Evolutionary conservation across 73 alveolate genomes (phyloP).

Genomic region (Tetrahymena thermophila): DNA sequence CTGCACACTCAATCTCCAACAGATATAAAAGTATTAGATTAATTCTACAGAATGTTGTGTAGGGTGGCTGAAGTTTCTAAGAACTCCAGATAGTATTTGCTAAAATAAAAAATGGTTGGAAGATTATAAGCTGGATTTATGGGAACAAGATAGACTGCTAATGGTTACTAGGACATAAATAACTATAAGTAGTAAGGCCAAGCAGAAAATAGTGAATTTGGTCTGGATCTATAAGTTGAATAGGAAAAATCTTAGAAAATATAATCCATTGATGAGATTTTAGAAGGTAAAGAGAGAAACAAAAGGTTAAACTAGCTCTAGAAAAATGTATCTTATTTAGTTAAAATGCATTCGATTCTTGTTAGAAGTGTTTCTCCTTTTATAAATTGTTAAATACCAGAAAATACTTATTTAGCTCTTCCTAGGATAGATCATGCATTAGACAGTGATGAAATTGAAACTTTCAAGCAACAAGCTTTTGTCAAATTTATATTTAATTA

Average conservation of each 20-base stretch:
- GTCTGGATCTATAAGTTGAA: background rate
- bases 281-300: background rate
- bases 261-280: background rate
- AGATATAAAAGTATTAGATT: background rate
- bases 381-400: background rate
- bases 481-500: background rate
- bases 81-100: background rate
- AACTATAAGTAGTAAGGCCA: background rate
- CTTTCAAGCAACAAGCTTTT: background rate
- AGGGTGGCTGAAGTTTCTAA: background rate
- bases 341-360: background rate
- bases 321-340: background rate
- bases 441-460: background rate
- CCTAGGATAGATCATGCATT: background rate
- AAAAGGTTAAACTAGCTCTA: background rate
- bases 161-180: background rate
- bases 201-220: background rate
- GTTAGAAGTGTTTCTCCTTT: background rate
- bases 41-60: slow-evolving; percentile 16
- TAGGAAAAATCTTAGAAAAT: background rate
- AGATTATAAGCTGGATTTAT: background rate
- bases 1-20: background rate
- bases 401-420: background rate
- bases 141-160: background rate
- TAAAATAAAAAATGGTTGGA: slow-evolving; percentile 18